Evolutionary conservation across 1,284 basidiomycete genomes (phyloP).

Genomic region (Xerocomus amazonicus): DNA sequence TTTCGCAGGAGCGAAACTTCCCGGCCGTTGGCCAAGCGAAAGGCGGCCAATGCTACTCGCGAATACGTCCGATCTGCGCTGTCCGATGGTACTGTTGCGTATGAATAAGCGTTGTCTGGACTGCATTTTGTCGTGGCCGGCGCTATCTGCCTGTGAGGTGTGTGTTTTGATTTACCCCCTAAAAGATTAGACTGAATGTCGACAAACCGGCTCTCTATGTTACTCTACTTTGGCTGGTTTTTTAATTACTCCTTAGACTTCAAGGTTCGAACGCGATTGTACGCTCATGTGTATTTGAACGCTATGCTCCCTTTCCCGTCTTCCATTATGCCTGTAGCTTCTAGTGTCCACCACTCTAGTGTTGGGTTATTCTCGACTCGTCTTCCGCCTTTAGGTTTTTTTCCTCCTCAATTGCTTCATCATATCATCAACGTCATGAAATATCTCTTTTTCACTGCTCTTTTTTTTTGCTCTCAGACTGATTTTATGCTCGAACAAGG

Average conservation of each 20-base stretch:
- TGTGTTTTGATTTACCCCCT: constrained; percentile 11
- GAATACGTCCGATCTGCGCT: constrained; percentile 30
- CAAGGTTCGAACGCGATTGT: constrained; percentile 20
- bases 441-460: neutral
- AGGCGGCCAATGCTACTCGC: constrained; percentile 13
- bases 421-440: neutral
- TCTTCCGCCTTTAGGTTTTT: constrained; percentile 7
- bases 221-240: constrained; percentile 13
- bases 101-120: constrained; percentile 10
- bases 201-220: neutral
- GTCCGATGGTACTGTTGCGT: constrained; percentile 10
- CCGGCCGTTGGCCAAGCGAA: constrained; percentile 38
- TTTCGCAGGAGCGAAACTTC: constrained; percentile 42
- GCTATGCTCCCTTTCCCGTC: constrained; percentile 16
- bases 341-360: constrained; percentile 15
- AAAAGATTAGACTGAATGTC: constrained; percentile 22
- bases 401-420: constrained; percentile 2
- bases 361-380: constrained; percentile 3
- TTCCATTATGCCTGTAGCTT: constrained; percentile 31
- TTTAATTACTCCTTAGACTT: constrained; percentile 15
- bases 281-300: constrained; percentile 23
- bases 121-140: constrained; percentile 5
- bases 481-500: constrained; percentile 12
- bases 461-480: neutral
- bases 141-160: constrained; percentile 28